Base-by-base conservation (phyloP, 305 asterid genomes). In the Plantago lanceolata region DNA sequence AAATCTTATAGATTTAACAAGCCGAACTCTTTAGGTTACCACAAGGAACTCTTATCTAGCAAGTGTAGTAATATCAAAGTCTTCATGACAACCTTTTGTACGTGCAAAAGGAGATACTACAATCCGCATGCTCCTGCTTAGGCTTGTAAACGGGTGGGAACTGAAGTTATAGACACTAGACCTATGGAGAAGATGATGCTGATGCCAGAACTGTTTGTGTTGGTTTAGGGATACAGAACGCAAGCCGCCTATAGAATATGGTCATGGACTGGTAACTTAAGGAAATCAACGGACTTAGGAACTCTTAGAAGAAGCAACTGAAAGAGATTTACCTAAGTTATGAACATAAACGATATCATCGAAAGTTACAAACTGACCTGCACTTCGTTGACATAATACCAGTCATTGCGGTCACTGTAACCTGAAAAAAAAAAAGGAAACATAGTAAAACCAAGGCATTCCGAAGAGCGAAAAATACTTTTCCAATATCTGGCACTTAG, bases 401-500 rank as follows among this genome's bases (percentile, higher is more conserved):
- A 13, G 14, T 40, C 4, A 12, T 40, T 40, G 47, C 47, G 3
- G 11, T 40, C 4, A 28, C 15, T 3, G n/a, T 18, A 55, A 2
- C 16, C 12, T 28, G 14, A 24, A 6, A 3, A 20, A 55, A 55
- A 20, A 19, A 28, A 33, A 35, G 37, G 37, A 17, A 15, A 26
- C 17, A 47, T 48, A 48, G 48, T 51, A 55, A 37, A 53, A 69
- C 16, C 55, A 24, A 52, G 35, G 51, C 59, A n/a, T 43, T 45
- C 37, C 26, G 5, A n/a, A 59, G 64, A 58, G 6, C 16, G 8
- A 68, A 59, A 61, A 57, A 21, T 45, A 47, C 68, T 50, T 35
- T 73, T 35, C 5, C 16, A 61, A 67, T 35, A 70, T 68, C 65
- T 76, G 73, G 68, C 71, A 29, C 69, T 47, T 57, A 43, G 64